Percentiles rank a stretch among this genome's conserved stretches.
Evolutionary conservation across 2,329 filamentous ascomycete species (phyloP).

Genomic region (Berkeleyomyces basicola): DNA sequence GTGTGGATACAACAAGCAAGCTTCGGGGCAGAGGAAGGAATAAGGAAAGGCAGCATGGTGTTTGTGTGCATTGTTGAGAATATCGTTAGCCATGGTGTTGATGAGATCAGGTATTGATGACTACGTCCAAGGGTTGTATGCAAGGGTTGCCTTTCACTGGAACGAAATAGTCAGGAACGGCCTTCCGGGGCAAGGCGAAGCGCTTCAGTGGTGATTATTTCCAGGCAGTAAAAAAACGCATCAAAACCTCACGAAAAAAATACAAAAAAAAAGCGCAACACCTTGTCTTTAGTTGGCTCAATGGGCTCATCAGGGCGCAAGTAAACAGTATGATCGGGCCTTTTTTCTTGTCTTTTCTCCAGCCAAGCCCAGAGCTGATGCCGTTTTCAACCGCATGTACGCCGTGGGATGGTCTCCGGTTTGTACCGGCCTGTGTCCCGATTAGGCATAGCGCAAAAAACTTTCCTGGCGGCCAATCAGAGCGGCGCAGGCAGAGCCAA

Average conservation of each 20-base stretch:
- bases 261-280: not conserved
- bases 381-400: slow-evolving; percentile 8
- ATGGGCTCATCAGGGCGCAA: not conserved
- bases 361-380: not conserved
- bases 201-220: not conserved
- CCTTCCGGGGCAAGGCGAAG: not conserved
- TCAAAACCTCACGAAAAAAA: not conserved
- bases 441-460: slow-evolving; percentile 5
- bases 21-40: not conserved
- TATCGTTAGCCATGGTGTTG: not conserved
- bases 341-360: not conserved
- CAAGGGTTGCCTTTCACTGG: no score
- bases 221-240: no score
- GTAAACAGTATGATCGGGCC: slow-evolving; percentile 1
- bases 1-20: not conserved
- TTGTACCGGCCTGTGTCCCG: slow-evolving; percentile 2
- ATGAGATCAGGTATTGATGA: no score
- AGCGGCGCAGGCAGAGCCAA: not conserved
- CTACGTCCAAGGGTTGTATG: no score
- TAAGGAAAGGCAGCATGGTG: not conserved
- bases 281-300: not conserved
- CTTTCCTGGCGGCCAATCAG: not conserved
- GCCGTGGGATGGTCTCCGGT: not conserved
- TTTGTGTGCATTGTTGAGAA: not conserved
- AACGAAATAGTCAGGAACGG: no score